Evolutionary conservation across 257 asterid genomes (phyloP).

Genomic region (Penstemon barbatus): DNA sequence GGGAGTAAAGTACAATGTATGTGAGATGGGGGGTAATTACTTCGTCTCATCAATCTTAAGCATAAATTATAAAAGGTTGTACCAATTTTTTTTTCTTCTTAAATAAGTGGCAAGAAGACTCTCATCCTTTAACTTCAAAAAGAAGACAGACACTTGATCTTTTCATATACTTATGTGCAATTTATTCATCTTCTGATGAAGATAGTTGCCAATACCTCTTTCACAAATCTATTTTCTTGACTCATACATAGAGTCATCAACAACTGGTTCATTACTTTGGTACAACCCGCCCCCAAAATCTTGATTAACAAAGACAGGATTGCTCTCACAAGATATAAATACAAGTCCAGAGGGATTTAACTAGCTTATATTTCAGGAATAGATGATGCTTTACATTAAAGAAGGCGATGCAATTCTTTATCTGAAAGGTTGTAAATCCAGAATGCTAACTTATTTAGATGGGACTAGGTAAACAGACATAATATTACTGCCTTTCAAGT

Average conservation of each 20-base stretch:
- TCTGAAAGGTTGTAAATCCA: conserved; percentile 2
- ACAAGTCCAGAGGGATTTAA: neutral
- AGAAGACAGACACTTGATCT: neutral
- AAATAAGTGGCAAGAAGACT: no score
- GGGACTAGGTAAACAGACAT: neutral
- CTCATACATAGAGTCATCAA: neutral
- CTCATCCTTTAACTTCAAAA: no score
- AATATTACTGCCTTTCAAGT: neutral
- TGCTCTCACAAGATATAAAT: no score
- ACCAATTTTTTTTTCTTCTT: neutral
- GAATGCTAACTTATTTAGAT: neutral
- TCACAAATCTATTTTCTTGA: neutral
- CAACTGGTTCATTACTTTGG: neutral
- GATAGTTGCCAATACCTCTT: neutral
- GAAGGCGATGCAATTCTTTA: neutral
- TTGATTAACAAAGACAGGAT: neutral
- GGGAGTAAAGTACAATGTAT: neutral
- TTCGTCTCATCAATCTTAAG: neutral
- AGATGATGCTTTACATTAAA: neutral
- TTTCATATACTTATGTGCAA: neutral
- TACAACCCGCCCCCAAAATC: neutral
- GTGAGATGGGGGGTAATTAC: neutral
- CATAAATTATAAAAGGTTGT: neutral
- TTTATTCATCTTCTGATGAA: neutral
- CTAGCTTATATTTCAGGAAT: neutral